Evolutionary conservation across 352 stramenopile species (phyloP).

Genomic region (Phytophthora syringae): DNA sequence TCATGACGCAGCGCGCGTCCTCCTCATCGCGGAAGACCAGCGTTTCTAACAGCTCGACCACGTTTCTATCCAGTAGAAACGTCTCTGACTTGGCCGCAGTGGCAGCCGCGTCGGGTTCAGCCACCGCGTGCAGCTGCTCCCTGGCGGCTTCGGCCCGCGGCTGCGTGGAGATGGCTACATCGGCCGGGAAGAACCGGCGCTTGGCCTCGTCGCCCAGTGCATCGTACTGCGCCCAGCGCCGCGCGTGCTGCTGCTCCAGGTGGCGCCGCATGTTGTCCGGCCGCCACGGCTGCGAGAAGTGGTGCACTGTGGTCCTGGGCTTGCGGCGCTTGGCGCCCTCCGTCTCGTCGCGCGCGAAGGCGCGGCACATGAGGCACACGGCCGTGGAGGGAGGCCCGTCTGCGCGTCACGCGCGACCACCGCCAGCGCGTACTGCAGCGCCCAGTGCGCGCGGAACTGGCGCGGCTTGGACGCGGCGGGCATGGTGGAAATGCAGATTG

Average conservation of each 20-base stretch:
- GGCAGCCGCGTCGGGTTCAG: too few relatives aligned
- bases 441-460: conserved; percentile 25
- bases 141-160: neutral
- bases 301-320: conserved; percentile 27
- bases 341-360: conserved; percentile 30
- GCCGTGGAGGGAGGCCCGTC: conserved; percentile 13
- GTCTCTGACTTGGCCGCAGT: conserved; percentile 1
- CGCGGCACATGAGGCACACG: conserved; percentile 30
- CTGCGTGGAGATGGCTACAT: conserved; percentile 14
- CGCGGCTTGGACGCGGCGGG: too few relatives aligned
- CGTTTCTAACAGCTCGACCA: conserved; percentile 26
- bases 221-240: conserved; percentile 27
- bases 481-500: too few relatives aligned
- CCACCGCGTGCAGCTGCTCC: too few relatives aligned
- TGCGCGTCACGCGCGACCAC: conserved; percentile 19
- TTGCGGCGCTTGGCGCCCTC: conserved; percentile 32
- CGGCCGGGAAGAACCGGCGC: conserved; percentile 26
- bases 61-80: conserved; percentile 21
- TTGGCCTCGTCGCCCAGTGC: conserved; percentile 23
- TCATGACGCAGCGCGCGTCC: conserved; percentile 13
- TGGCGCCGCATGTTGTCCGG: conserved; percentile 43
- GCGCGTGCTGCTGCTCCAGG: conserved; percentile 34
- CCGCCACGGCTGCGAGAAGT: conserved; percentile 34
- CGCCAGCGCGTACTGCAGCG: conserved; percentile 27
- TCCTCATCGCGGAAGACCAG: too few relatives aligned